Evolutionary conservation across 257 asterid genomes (phyloP).

Genomic region (Ilex asprella): DNA sequence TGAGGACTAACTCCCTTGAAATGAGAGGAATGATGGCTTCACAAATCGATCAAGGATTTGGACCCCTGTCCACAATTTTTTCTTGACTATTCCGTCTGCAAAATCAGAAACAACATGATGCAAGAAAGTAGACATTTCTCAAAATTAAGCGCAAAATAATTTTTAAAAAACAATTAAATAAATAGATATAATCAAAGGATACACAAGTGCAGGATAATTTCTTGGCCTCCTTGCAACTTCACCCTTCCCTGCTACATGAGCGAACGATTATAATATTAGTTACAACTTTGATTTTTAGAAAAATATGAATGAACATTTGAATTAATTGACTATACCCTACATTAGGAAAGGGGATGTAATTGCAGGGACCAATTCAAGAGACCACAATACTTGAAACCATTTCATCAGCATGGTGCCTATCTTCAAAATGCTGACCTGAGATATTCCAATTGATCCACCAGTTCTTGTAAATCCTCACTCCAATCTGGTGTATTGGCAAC

Average conservation of each 20-base stretch:
- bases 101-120: background rate
- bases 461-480: conserved; percentile 53
- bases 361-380: conserved; percentile 2
- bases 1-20: too few species aligned
- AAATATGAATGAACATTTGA: background rate
- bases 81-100: conserved; percentile 13
- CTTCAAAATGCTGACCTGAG: background rate
- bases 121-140: background rate
- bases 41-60: too few species aligned
- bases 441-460: conserved; percentile 30
- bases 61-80: background rate
- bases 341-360: background rate
- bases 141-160: too few species aligned
- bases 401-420: background rate
- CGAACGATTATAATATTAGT: background rate
- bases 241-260: conserved; percentile 3
- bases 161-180: too few species aligned
- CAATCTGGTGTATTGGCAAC: conserved; percentile 44
- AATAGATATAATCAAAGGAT: conserved; percentile 4
- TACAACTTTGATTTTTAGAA: background rate
- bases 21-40: too few species aligned
- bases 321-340: background rate
- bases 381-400: background rate
- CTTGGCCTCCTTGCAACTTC: conserved; percentile 10
- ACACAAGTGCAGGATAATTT: conserved; percentile 5